Conservation (phyloP, 352 stramenopile species). For the Pythium chondricola region DNA sequence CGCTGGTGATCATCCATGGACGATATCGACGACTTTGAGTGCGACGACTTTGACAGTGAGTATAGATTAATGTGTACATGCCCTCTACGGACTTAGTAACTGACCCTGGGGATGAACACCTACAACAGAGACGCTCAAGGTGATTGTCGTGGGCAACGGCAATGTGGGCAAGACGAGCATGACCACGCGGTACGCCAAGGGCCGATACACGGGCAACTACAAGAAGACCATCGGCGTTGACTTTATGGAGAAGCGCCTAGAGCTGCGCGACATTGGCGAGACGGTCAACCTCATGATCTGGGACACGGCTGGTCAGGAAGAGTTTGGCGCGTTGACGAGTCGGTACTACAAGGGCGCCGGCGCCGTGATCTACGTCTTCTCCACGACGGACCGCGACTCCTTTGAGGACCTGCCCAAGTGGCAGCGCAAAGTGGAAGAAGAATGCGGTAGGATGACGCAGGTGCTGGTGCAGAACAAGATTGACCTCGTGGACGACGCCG, state of each 20-base stretch:
- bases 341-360: constrained; percentile 76
- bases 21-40: constrained; percentile 35
- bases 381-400: constrained; percentile 58
- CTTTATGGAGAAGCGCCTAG: constrained; percentile 78
- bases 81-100: too few species aligned
- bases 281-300: constrained; percentile 78
- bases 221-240: constrained; percentile 84
- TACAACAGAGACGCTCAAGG: constrained; percentile 63
- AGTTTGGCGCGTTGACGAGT: constrained; percentile 74
- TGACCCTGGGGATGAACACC: too few species aligned
- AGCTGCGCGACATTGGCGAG: constrained; percentile 51
- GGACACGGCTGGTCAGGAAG: constrained; percentile 75
- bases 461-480: constrained; percentile 79
- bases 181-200: constrained; percentile 73
- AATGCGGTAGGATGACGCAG: constrained; percentile 56
- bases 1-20: constrained; percentile 21
- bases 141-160: constrained; percentile 79
- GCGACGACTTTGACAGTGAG: constrained; percentile 73
- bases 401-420: constrained; percentile 68
- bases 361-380: constrained; percentile 74
- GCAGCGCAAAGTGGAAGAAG: constrained; percentile 64
- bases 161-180: constrained; percentile 84
- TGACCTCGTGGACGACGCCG: constrained; percentile 54
- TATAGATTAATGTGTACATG: too few species aligned
- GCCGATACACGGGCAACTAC: constrained; percentile 73